These are phyloP conservation scores for Scutellaria galericulata DNA, from an alignment of 257 asterid genomes.

Conservation along the genomic window DNA sequence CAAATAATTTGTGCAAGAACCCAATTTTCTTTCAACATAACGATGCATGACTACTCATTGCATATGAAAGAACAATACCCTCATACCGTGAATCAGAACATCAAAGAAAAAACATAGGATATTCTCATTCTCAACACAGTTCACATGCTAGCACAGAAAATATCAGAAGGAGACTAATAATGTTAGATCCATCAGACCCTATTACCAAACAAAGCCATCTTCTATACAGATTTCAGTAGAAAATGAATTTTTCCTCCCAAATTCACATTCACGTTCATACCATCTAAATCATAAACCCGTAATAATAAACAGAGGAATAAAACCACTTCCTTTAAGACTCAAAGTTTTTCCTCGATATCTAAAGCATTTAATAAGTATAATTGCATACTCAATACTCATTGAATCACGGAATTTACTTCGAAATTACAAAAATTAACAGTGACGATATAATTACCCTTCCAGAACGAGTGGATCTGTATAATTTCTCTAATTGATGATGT, in stretches of 20 bases:
- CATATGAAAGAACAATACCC: neutral
- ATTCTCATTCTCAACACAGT: neutral
- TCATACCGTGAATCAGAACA: neutral
- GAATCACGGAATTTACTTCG: neutral
- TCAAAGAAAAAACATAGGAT: neutral
- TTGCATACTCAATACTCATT: neutral
- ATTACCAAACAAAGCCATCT: too few relatives aligned
- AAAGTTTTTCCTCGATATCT: neutral
- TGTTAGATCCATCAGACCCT: neutral
- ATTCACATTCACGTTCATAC: too few relatives aligned
- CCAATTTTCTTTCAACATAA: too few relatives aligned
- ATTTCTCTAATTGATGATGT: conserved; percentile 87
- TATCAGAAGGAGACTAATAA: conserved; percentile 1
- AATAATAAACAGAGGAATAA: neutral
- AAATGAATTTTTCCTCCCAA: too few relatives aligned
- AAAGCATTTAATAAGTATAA: neutral
- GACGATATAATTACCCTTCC: conserved; percentile 69
- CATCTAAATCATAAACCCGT: too few relatives aligned
- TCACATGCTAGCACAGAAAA: neutral
- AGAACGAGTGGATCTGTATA: conserved; percentile 86
- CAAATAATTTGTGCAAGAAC: too few relatives aligned
- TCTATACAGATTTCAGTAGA: too few relatives aligned
- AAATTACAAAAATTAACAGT: neutral
- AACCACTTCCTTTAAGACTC: neutral
- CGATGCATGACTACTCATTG: neutral